Evolutionary conservation across 1,284 basidiomycete genomes (phyloP), one percentile per base, ranked within the genome.

Genomic region (Peniophora sp.): DNA sequence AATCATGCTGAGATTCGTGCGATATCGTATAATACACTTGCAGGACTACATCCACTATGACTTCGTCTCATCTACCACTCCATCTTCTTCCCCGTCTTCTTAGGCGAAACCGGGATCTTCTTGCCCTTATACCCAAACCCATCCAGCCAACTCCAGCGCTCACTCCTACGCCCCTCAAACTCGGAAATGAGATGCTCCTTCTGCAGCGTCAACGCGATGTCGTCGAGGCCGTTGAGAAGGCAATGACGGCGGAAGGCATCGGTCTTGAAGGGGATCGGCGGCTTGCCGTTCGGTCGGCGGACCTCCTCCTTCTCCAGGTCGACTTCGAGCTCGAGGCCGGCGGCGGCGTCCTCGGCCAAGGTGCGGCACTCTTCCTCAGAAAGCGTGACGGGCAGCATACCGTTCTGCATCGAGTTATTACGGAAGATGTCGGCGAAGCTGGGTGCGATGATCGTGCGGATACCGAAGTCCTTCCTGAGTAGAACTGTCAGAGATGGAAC

Each of bases 361-460:
- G 73, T 75, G 49, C 74, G 75, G 65, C 94, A 92, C 55, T 92
- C 80, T 41, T 79, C 84, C 58, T 84, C 77, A n/a, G 92, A 74
- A 16, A 97, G 74, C 8, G 75, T 69, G 49, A 97, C 76, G 16
- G 93, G 92, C 44, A 97, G 77, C 90, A 97, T 95, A 52, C 95
- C 94, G 67, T 97, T 97, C 69, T 97, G 95, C 87, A 95, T 92
- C 56, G 88, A 82, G 68, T 95, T 93, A 67, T 81, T 93, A 58
- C 79, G 78, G 83, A 96, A 96, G 62, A 97, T 97, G 60, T 97
- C 95, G 36, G 91, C 94, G 63, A 96, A 96, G 61, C 89, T 93
- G 2, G 92, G 92, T 0, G 93, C 92, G 64, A 97, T 94, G 59
- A 97, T 74, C 65, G 89, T 91, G 52, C 88, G 81, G 63, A 97